phyloP scores from a whole-genome alignment of 2,329 filamentous ascomycete species.

The Fusarium sp. region DNA sequence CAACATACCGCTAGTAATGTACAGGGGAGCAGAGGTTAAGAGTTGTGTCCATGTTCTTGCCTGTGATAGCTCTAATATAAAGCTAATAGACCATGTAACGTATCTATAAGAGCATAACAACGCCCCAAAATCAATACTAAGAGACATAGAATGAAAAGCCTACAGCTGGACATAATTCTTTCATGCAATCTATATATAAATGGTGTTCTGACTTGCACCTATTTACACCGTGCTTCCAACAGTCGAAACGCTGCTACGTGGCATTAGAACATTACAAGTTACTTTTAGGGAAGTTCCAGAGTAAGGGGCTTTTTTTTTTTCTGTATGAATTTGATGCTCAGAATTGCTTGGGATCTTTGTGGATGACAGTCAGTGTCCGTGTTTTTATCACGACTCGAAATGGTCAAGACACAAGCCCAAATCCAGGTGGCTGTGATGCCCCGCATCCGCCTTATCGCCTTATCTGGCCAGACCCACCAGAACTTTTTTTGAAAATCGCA shows the following conservation, averaged over 20 bases:
- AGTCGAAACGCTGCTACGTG: too few relatives aligned
- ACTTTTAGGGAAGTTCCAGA: too few relatives aligned
- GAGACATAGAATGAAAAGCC: not conserved
- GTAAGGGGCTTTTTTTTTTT: not conserved
- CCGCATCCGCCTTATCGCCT: constrained; percentile 18
- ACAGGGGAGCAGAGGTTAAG: too few relatives aligned
- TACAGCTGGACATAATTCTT: not conserved
- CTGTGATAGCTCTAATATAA: not conserved
- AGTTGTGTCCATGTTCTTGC: too few relatives aligned
- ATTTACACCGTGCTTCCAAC: too few relatives aligned
- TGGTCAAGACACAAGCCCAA: not conserved
- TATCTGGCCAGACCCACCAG: constrained; percentile 27
- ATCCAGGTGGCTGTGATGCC: constrained; percentile 11
- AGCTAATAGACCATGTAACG: not conserved
- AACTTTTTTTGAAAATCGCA: constrained; percentile 43
- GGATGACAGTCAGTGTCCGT: not conserved
- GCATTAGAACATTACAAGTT: too few relatives aligned
- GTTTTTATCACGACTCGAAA: not conserved
- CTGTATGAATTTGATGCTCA: not conserved
- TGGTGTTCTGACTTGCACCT: not conserved
- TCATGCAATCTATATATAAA: not conserved
- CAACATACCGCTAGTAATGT: too few relatives aligned
- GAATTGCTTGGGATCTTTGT: not conserved
- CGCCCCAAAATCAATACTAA: not conserved
- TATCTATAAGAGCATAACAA: not conserved